Conservation (phyloP, 768 basidiomycete species). For the Lentinula sp. region DNA sequence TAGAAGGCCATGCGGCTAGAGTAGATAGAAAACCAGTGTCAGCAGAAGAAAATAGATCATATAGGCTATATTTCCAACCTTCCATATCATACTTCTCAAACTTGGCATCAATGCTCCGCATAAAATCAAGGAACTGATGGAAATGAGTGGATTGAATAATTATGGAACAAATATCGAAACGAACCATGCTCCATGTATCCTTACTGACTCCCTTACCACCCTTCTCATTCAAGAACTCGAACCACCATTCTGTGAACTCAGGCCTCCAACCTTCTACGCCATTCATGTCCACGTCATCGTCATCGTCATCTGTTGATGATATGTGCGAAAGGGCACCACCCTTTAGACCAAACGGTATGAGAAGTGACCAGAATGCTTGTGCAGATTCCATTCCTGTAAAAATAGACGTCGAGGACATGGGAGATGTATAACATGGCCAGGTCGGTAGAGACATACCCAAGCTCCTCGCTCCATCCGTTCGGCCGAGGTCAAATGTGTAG, state of each 20-base stretch:
- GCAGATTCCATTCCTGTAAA: conserved; percentile 60
- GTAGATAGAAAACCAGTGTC: conserved; percentile 4
- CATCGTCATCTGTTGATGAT: conserved; percentile 29
- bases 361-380: conserved; percentile 70
- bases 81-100: conserved; percentile 74
- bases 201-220: conserved; percentile 77
- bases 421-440: not conserved
- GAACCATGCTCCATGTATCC: conserved; percentile 85
- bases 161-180: conserved; percentile 15
- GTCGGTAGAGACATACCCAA: conserved; percentile 42
- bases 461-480: conserved; percentile 71
- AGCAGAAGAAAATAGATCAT: not conserved
- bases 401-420: not conserved
- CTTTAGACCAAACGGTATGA: conserved; percentile 64
- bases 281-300: conserved; percentile 40
- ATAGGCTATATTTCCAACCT: conserved; percentile 35
- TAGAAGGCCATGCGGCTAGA: conserved; percentile 80
- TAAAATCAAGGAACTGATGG: conserved; percentile 69
- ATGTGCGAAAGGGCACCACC: conserved; percentile 57
- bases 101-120: conserved; percentile 65
- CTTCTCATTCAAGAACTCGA: conserved; percentile 63
- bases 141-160: not conserved
- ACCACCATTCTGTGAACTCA: conserved; percentile 68
- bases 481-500: conserved; percentile 77
- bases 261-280: conserved; percentile 51